Evolutionary conservation across 2,329 filamentous ascomycete species (phyloP), one percentile per base, ranked within the genome.

Genomic region (Ophiostoma triangulosporum): DNA sequence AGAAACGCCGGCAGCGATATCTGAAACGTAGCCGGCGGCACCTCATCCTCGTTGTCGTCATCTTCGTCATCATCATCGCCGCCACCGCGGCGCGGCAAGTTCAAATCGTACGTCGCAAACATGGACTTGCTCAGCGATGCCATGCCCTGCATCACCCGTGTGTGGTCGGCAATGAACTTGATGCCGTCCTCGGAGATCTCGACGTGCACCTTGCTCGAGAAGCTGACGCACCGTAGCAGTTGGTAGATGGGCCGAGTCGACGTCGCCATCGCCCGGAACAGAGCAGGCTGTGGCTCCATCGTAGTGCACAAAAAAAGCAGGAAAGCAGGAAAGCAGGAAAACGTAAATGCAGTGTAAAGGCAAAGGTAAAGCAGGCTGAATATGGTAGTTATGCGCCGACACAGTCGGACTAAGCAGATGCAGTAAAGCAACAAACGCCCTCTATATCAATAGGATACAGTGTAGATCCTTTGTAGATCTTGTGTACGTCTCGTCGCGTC

Each of bases 41-140:
- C 55, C 0, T 66, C 63, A 17, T 68, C 68, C 4, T 69, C 69
- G 20, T 71, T 69, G 14, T 69, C 65, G 11, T 64, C 64, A 6
- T 55, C 56, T 2, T 66, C 62, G 12, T 68, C 68, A 5, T 69
- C 68, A 26, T 70, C 68, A 20, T 69, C 64, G 15, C 62, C 63
- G 17, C 7, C 35, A 15, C 22, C 14, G 15, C 43, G 26, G 14
- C 35, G 53, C 26, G 65, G 70, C 55, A 70, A 72, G 58, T 83
- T 83, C 66, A 88, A 85, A 20, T 74, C 79, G 66, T 90, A 98
- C 17, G 83, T 85, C 43, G 87, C 89, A 70, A 98, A 98, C 53
- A 98, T 81, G 38, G 78, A 77, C 65, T 87, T 91, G 66, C 95
- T 87, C 54, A 97, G 80, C 65, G 95, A 94, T 20, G 86, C 87